phyloP scores from a whole-genome alignment of 176 grass and related monocot species.

The Raddia distichophylla region DNA sequence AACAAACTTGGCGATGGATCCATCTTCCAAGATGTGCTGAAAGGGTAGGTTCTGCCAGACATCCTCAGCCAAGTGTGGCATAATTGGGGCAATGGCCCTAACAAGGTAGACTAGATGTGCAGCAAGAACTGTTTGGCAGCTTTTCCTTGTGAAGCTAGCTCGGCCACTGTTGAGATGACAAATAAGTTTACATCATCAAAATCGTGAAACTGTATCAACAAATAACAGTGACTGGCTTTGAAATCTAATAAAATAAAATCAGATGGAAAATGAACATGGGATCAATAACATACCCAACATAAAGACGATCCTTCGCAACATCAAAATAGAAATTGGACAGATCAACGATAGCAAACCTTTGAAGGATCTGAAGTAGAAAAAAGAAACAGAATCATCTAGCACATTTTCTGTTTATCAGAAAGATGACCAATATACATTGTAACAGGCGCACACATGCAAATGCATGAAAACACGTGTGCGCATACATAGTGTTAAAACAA shows the following conservation, averaged over 20 bases:
- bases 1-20: slow-evolving; percentile 70
- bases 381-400: slow-evolving; percentile 3
- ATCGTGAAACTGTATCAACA: slow-evolving; percentile 12
- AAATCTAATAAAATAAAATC: slow-evolving; percentile 22
- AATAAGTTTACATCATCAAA: slow-evolving; percentile 11
- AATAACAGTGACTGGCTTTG: background rate
- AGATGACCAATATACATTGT: background rate
- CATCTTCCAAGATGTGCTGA: slow-evolving; percentile 71
- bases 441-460: background rate
- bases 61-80: slow-evolving; percentile 97
- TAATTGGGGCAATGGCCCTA: slow-evolving; percentile 89
- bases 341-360: slow-evolving; percentile 96
- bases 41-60: slow-evolving; percentile 96
- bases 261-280: background rate
- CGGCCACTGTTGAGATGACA: slow-evolving; percentile 62
- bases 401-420: slow-evolving; percentile 21
- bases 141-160: slow-evolving; percentile 82
- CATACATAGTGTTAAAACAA: background rate
- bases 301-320: slow-evolving; percentile 95
- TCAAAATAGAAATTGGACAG: slow-evolving; percentile 96
- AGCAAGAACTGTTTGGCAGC: slow-evolving; percentile 85
- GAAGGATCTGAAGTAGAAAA: slow-evolving; percentile 74
- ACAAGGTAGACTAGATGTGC: slow-evolving; percentile 86
- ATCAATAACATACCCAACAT: slow-evolving; percentile 78
- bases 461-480: background rate